Evolutionary conservation across 2,329 filamentous ascomycete genomes (phyloP).

Genomic region (Colletotrichum sidae): DNA sequence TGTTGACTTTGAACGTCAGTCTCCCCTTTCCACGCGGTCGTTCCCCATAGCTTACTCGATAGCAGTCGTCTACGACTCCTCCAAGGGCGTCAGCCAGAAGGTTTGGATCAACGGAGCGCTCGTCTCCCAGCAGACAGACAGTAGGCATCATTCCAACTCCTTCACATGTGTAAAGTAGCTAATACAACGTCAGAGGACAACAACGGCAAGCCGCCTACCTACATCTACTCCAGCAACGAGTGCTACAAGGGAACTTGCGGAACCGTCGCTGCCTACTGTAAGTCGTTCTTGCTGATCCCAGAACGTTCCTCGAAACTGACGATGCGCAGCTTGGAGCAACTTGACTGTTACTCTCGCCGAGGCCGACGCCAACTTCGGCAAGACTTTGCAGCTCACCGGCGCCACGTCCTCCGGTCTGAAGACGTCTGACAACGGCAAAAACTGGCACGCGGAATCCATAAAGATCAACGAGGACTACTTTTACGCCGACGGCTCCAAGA

Average conservation of each 20-base stretch:
- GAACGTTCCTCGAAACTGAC: neutral
- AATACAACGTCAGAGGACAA: neutral
- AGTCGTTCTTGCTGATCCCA: fast-evolving
- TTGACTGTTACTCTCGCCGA: conserved; percentile 2
- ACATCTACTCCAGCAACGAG: conserved; percentile 20
- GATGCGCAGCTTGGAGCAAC: conserved; percentile 7
- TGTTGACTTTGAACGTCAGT: conserved; percentile 12
- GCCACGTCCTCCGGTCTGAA: conserved; percentile 9
- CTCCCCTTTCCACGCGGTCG: fast-evolving
- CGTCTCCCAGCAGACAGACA: conserved; percentile 7
- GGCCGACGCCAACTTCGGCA: conserved; percentile 8
- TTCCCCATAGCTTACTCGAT: neutral
- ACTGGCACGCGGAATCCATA: conserved; percentile 14
- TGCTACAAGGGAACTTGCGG: conserved; percentile 15
- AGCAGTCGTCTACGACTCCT: conserved; percentile 9
- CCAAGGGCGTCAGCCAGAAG: conserved; percentile 15
- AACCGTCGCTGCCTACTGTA: conserved; percentile 5
- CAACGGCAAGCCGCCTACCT: conserved; percentile 13
- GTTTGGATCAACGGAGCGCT: conserved; percentile 15
- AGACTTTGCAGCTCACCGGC: conserved; percentile 2
- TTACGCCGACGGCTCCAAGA: conserved; percentile 24
- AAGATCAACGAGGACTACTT: conserved; percentile 30
- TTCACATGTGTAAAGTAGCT: neutral
- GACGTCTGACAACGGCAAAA: conserved; percentile 21
- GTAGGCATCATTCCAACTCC: neutral